Conservation (phyloP, 495 filamentous ascomycete genomes). For the Talaromyces proteolyticus region DNA sequence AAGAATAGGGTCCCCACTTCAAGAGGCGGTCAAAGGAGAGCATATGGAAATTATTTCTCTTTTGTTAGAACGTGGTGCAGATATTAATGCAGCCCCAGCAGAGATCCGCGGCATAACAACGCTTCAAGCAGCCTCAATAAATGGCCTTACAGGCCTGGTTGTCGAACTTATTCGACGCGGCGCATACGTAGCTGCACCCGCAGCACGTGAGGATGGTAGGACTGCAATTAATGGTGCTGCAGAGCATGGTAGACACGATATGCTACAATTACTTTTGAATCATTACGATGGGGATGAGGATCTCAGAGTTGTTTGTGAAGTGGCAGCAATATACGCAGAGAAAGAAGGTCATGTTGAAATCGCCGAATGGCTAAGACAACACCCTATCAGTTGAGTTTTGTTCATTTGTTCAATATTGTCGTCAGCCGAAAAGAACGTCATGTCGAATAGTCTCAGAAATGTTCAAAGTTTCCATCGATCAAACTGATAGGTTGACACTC, state of each 20-base stretch:
- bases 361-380: constrained; percentile 15
- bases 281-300: constrained; percentile 9
- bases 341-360: constrained; percentile 8
- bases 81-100: constrained; percentile 42
- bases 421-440: neutral
- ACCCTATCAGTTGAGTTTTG: neutral
- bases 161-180: constrained; percentile 13
- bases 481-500: too few species aligned
- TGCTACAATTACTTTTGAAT: constrained; percentile 34
- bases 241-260: constrained; percentile 33
- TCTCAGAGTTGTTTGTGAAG: constrained; percentile 9
- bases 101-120: constrained; percentile 22
- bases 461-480: neutral
- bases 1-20: neutral
- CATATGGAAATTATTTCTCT: neutral
- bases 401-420: neutral
- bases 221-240: constrained; percentile 36
- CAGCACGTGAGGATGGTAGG: constrained; percentile 17
- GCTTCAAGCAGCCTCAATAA: constrained; percentile 10
- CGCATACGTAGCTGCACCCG: constrained; percentile 21
- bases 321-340: constrained; percentile 9
- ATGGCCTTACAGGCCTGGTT: constrained; percentile 10
- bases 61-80: constrained; percentile 9
- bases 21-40: neutral
- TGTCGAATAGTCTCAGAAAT: neutral